Conservation (phyloP, 352 stramenopile species). For the Globisporangium nodosum region DNA sequence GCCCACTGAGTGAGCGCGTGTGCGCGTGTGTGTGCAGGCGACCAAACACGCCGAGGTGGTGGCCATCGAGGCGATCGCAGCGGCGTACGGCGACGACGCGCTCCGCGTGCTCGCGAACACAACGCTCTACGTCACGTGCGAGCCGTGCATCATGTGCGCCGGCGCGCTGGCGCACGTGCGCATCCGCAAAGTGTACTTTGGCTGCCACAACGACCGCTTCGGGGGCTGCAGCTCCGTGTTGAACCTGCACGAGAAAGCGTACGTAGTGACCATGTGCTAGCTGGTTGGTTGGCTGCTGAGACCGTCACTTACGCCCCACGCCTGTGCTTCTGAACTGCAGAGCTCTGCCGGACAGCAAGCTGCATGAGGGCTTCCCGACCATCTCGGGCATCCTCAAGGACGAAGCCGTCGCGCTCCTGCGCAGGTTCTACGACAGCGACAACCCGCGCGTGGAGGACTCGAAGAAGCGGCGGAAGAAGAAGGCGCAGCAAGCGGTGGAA, state of each 20-base stretch:
- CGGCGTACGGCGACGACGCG: slow-evolving; percentile 31
- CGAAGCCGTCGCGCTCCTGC: slow-evolving; percentile 79
- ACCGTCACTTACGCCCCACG: neutral
- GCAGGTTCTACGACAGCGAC: slow-evolving; percentile 86
- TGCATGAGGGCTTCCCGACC: slow-evolving; percentile 59
- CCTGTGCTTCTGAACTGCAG: slow-evolving; percentile 2
- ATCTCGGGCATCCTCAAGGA: slow-evolving; percentile 73
- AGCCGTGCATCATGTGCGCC: slow-evolving; percentile 95
- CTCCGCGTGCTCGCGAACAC: slow-evolving; percentile 44
- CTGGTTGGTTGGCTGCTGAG: neutral
- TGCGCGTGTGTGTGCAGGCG: slow-evolving; percentile 28
- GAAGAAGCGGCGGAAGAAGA: slow-evolving; percentile 75
- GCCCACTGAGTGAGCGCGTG: neutral
- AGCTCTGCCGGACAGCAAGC: slow-evolving; percentile 33
- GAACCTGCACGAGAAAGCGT: slow-evolving; percentile 68
- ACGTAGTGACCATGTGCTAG: neutral
- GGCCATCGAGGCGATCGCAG: slow-evolving; percentile 79
- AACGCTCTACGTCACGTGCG: slow-evolving; percentile 87
- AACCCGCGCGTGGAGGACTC: slow-evolving; percentile 83
- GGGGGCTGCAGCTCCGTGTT: slow-evolving; percentile 90
- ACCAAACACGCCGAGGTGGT: slow-evolving; percentile 91
- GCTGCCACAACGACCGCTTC: slow-evolving; percentile 91
- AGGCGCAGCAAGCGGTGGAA: slow-evolving; percentile 3
- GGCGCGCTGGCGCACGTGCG: slow-evolving; percentile 73
- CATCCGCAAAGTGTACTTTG: slow-evolving; percentile 83